Percentiles rank a stretch among this genome's conserved stretches.
Evolutionary conservation across 2,329 filamentous ascomycete genomes (phyloP).

Genomic region (Aspergillus sp.): DNA sequence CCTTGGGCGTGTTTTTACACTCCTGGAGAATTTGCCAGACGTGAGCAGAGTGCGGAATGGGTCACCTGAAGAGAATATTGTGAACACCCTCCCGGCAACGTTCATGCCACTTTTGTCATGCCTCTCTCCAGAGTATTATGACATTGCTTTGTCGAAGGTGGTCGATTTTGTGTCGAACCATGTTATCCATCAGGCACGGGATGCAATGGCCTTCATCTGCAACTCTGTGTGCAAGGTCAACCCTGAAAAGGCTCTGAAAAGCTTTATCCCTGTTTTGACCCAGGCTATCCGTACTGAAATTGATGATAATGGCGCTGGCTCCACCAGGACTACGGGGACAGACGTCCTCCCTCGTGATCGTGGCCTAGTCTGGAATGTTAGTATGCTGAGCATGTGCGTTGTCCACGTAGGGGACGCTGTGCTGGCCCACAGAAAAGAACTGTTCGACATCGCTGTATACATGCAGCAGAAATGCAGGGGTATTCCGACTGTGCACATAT

Average conservation of each 20-base stretch:
- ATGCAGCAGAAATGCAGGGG: slow-evolving; percentile 97
- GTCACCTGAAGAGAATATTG: slow-evolving; percentile 93
- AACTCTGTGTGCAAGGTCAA: slow-evolving; percentile 95
- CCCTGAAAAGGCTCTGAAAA: slow-evolving; percentile 86
- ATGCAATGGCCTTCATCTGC: slow-evolving; percentile 98
- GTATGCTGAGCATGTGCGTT: slow-evolving; percentile 95
- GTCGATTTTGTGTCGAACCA: slow-evolving; percentile 88
- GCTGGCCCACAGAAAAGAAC: slow-evolving; percentile 80
- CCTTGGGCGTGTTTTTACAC: slow-evolving; percentile 89
- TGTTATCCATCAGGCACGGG: slow-evolving; percentile 92
- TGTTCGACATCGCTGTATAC: slow-evolving; percentile 87
- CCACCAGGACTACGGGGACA: slow-evolving; percentile 86
- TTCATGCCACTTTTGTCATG: slow-evolving; percentile 88
- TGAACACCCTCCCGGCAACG: slow-evolving; percentile 90
- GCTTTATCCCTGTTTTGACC: slow-evolving; percentile 86
- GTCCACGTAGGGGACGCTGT: slow-evolving; percentile 93
- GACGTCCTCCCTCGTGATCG: slow-evolving; percentile 92
- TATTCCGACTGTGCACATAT: slow-evolving; percentile 91
- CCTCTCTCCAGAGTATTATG: slow-evolving; percentile 88
- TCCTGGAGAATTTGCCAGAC: slow-evolving; percentile 93
- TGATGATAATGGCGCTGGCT: slow-evolving; percentile 92
- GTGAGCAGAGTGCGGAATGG: slow-evolving; percentile 82
- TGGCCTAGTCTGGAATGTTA: slow-evolving; percentile 93
- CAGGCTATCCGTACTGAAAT: slow-evolving; percentile 94
- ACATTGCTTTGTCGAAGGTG: slow-evolving; percentile 87